Percentiles rank a stretch among this genome's conserved stretches.
Evolutionary conservation across 1,284 basidiomycete species (phyloP).

Genomic region (Ceratobasidium papillatum): DNA sequence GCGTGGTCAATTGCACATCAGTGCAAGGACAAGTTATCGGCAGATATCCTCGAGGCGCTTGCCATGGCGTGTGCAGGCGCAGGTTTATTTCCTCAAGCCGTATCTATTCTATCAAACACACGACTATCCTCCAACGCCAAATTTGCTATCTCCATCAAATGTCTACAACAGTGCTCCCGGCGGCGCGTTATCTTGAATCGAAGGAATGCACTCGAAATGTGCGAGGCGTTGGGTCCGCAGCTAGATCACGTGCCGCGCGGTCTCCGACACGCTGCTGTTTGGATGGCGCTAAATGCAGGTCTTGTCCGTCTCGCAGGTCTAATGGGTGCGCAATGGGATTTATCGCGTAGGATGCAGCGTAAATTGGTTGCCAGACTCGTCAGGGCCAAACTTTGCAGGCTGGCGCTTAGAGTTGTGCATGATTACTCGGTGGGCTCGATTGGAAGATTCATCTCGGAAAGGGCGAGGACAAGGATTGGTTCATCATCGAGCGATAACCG

Average conservation of each 20-base stretch:
- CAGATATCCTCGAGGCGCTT: neutral
- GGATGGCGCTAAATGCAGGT: conserved; percentile 23
- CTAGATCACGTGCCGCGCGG: neutral
- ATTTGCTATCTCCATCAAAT: neutral
- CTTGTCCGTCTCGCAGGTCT: conserved; percentile 6
- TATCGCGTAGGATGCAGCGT: neutral
- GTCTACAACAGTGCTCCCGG: neutral
- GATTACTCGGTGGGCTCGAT: neutral
- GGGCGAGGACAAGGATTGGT: neutral
- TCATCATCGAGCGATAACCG: neutral
- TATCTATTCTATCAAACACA: neutral
- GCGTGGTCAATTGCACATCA: conserved; percentile 9
- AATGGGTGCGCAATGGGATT: conserved; percentile 6
- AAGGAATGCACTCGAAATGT: neutral
- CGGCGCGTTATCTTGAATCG: conserved; percentile 1
- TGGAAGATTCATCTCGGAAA: neutral
- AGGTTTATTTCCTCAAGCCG: neutral
- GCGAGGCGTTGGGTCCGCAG: neutral
- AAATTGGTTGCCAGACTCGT: neutral
- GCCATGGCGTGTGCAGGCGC: neutral
- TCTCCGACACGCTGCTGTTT: neutral
- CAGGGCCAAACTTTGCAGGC: neutral
- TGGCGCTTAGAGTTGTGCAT: neutral
- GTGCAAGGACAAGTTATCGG: neutral
- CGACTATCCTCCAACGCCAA: neutral